Evolutionary conservation across 1,139 yeast species (phyloP).

Genomic region (Protomyces macrosporus): DNA sequence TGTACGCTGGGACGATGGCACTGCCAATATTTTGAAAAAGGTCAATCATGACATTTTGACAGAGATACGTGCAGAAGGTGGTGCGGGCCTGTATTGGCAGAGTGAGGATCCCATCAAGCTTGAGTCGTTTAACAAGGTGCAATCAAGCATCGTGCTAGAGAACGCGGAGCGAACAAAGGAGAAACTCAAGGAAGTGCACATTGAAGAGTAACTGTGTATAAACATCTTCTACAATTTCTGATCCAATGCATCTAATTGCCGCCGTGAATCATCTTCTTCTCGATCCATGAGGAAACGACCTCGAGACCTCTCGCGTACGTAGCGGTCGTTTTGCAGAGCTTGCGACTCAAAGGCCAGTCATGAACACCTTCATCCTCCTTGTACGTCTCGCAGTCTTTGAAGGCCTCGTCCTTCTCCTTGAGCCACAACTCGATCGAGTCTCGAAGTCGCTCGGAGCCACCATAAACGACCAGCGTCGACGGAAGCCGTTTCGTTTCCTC

Average conservation of each 20-base stretch:
- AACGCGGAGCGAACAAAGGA: background rate
- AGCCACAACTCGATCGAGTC: conserved; percentile 3
- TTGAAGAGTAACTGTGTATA: background rate
- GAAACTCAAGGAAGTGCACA: background rate
- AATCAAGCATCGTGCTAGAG: background rate
- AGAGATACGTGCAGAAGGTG: background rate
- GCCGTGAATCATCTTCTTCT: conserved; percentile 3
- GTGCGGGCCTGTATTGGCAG: background rate
- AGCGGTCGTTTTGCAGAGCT: background rate
- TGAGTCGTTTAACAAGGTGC: background rate
- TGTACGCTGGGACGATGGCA: conserved; percentile 38
- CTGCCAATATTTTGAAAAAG: conserved; percentile 37
- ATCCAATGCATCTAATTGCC: too few relatives aligned
- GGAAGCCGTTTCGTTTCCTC: conserved; percentile 3
- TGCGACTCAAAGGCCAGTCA: conserved; percentile 4
- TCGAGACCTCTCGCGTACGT: conserved; percentile 7
- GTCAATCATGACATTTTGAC: conserved; percentile 33
- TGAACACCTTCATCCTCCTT: conserved; percentile 11
- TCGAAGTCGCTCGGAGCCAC: conserved; percentile 7
- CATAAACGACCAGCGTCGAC: conserved; percentile 1
- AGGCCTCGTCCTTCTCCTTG: background rate
- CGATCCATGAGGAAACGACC: conserved; percentile 6
- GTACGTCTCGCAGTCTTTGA: background rate
- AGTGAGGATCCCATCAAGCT: background rate
- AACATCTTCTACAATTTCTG: too few relatives aligned